Base-by-base conservation (phyloP, 257 asterid genomes). In the Nyctanthes arbortristis region DNA sequence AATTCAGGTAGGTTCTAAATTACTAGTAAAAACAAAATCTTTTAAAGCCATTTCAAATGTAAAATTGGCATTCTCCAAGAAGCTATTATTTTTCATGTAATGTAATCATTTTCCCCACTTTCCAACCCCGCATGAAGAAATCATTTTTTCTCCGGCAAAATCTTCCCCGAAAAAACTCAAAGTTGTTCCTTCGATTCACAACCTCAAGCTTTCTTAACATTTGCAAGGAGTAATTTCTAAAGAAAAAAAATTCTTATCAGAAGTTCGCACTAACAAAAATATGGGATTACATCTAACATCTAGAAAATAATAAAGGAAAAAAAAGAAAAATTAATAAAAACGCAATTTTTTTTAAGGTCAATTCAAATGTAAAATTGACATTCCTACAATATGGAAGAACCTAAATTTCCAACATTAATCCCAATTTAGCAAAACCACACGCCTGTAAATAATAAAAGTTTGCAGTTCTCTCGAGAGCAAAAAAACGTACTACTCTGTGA, bases 401-500 rank as follows among this genome's bases (percentile, higher is more conserved):
- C 28, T 9, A 47, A 1, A n/a, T 47, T 47, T 47, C 57, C 25
- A 9, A 43, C 40, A 47, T 3, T 47, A 47, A 47, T 18, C 28
- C n/a, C 25, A 47, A 9, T 16, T 16, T n/a, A 45, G 10, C 25
- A 35, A 37, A 39, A 39, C 14, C 4, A 12, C 11, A 13, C 0
- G 5, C 47, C 11, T 13, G 4, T 13, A 39, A 13, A 39, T 39
- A 39, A n/a, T n/a, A n/a, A n/a, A n/a, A 39, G 4, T 12, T 10
- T 39, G 47, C 47, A 39, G n/a, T 39, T 39, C 11, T 13, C 14
- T 12, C 1, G 60, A 24, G 16, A 37, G 33, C 13, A 33, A 28
- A 5, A 24, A 55, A 30, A 61, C 77, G 1, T 14, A 78, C 83
- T 78, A 78, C 62, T 78, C 83, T 31, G 83, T 78, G 74, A 78